These are phyloP conservation scores for Populus hybrid DNA, from an alignment of 441 rosid genomes.

Conservation along the genomic window DNA sequence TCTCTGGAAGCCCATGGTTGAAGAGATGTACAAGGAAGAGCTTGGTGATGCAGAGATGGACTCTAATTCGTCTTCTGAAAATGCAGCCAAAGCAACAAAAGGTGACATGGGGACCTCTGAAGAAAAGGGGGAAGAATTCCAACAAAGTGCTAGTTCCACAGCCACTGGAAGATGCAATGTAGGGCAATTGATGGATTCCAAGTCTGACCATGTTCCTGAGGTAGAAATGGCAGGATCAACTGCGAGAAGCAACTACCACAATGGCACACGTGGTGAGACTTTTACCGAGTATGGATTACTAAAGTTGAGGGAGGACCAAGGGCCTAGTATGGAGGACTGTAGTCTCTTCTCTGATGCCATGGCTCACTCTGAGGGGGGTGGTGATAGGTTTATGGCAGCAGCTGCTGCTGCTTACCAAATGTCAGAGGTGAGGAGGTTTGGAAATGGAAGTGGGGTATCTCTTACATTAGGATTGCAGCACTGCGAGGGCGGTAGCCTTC, in stretches of 20 bases:
- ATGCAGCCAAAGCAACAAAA: conserved; percentile 37
- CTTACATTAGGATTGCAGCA: conserved; percentile 82
- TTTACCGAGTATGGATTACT: conserved; percentile 37
- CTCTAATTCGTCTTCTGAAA: conserved; percentile 71
- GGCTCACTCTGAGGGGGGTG: conserved; percentile 30
- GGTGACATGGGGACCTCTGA: conserved; percentile 32
- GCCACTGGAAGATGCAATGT: conserved; percentile 34
- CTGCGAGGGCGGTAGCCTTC: conserved; percentile 55
- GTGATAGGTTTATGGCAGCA: conserved; percentile 44
- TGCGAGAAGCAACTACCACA: conserved; percentile 28
- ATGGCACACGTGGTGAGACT: conserved; percentile 22
- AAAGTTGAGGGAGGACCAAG: conserved; percentile 42
- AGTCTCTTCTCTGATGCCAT: conserved; percentile 42
- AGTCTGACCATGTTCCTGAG: conserved; percentile 29
- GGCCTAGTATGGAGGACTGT: conserved; percentile 33
- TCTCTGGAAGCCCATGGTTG: conserved; percentile 98
- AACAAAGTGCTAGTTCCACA: conserved; percentile 48
- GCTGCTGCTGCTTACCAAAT: conserved; percentile 58
- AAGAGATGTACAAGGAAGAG: conserved; percentile 96
- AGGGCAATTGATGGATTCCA: conserved; percentile 40
- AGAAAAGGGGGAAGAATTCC: conserved; percentile 47
- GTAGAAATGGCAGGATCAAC: conserved; percentile 37
- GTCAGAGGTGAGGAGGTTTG: conserved; percentile 60
- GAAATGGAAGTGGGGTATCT: conserved; percentile 65
- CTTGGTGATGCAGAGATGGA: conserved; percentile 66